Percentiles rank a stretch among this genome's conserved stretches.
Evolutionary conservation across 495 filamentous ascomycete species (phyloP).

Genomic region (Annulohypoxylon bovei): DNA sequence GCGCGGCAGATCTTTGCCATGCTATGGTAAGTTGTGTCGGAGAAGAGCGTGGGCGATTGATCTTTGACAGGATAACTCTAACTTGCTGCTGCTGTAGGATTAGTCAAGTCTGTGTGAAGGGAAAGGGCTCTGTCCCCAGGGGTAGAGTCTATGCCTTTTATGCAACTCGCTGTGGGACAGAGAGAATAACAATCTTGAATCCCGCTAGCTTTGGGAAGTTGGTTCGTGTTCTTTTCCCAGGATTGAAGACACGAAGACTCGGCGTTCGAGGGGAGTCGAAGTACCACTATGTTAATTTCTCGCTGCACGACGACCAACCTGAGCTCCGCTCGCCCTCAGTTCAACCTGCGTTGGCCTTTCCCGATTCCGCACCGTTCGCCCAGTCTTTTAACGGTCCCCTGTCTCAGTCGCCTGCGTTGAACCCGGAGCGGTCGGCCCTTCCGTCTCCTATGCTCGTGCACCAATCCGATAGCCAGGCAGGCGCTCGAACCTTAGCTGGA

Average conservation of each 20-base stretch:
- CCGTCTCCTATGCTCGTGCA: slow-evolving; percentile 67
- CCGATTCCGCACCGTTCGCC: slow-evolving; percentile 48
- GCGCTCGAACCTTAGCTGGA: not conserved
- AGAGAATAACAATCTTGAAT: slow-evolving; percentile 91
- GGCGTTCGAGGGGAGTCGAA: slow-evolving; percentile 97
- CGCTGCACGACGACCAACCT: slow-evolving; percentile 70
- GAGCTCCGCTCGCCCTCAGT: slow-evolving; percentile 52
- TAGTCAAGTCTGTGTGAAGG: slow-evolving; percentile 79
- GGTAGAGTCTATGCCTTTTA: slow-evolving; percentile 95
- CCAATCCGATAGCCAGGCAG: slow-evolving; percentile 35
- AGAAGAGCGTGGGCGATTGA: not conserved
- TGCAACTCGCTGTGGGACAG: slow-evolving; percentile 86
- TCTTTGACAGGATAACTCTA: slow-evolving; percentile 8
- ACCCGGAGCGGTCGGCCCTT: slow-evolving; percentile 71
- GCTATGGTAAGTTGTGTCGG: slow-evolving; percentile 77
- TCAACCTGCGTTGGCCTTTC: slow-evolving; percentile 51
- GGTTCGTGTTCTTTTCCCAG: slow-evolving; percentile 93
- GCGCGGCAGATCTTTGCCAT: slow-evolving; percentile 97
- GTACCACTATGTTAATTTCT: slow-evolving; percentile 95
- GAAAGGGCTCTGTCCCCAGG: slow-evolving; percentile 85
- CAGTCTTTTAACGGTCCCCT: slow-evolving; percentile 50
- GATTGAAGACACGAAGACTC: slow-evolving; percentile 88
- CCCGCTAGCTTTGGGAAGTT: slow-evolving; percentile 98
- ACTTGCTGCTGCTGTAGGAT: slow-evolving; percentile 67
- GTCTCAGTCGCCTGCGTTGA: slow-evolving; percentile 35